Evolutionary conservation across 2,329 filamentous ascomycete genomes (phyloP).

Genomic region (Fusarium paranaense): DNA sequence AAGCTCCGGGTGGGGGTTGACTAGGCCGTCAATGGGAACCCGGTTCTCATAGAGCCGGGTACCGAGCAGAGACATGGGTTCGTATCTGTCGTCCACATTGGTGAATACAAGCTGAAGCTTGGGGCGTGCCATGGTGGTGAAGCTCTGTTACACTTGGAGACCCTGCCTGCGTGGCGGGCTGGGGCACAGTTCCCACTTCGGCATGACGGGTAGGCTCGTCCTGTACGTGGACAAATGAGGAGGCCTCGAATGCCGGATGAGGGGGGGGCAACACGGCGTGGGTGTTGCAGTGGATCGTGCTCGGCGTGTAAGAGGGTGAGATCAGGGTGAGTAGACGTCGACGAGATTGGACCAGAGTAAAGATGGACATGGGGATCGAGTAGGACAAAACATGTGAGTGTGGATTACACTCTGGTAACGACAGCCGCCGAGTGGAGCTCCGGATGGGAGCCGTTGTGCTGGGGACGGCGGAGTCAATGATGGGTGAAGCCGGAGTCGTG

Average conservation of each 20-base stretch:
- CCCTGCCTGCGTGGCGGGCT: conserved; percentile 17
- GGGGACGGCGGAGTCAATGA: conserved; percentile 28
- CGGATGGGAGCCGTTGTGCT: conserved; percentile 15
- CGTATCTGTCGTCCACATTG: conserved; percentile 37
- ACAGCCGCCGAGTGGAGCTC: conserved; percentile 30
- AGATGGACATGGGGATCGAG: conserved; percentile 3
- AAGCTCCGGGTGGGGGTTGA: conserved; percentile 34
- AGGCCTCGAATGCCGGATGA: conserved; percentile 16
- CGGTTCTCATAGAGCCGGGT: conserved; percentile 13
- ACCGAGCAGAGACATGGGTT: conserved; percentile 26
- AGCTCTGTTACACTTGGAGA: conserved; percentile 24
- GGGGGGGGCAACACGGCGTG: conserved; percentile 14
- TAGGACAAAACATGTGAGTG: conserved; percentile 26
- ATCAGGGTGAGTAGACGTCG: neutral
- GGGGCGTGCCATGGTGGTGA: conserved; percentile 21
- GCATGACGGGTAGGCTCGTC: conserved; percentile 16
- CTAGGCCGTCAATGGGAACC: neutral
- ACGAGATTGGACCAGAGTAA: neutral
- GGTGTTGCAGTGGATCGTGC: conserved; percentile 15
- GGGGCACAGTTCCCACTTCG: conserved; percentile 23
- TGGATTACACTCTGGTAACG: conserved; percentile 13
- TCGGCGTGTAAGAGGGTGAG: conserved; percentile 28
- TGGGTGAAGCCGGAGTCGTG: neutral
- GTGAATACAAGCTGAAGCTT: conserved; percentile 37
- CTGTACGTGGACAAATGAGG: conserved; percentile 42